Conservation (phyloP, 2,329 filamentous ascomycete genomes). For the Penicillium sp. region DNA sequence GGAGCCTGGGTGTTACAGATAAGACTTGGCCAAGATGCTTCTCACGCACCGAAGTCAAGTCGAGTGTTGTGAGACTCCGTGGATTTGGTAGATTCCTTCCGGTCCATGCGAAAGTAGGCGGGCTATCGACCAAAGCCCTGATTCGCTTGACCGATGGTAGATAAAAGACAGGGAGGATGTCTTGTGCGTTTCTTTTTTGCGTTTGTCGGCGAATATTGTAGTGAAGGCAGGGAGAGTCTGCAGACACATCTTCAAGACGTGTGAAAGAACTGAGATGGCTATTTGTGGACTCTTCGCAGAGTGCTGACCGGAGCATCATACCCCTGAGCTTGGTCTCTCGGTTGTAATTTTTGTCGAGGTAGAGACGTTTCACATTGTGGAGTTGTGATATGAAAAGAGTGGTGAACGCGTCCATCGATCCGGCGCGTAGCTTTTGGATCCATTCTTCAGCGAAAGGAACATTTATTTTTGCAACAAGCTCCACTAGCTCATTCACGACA, state of each 20-base stretch:
- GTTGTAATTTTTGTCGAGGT: not conserved
- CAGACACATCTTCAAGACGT: not conserved
- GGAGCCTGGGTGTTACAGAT: not conserved
- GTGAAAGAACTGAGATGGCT: not conserved
- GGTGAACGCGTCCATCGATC: slow-evolving; percentile 4
- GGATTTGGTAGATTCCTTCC: not conserved
- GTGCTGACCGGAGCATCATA: not conserved
- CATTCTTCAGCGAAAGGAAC: slow-evolving; percentile 1
- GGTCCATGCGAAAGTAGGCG: not conserved
- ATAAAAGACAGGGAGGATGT: not conserved
- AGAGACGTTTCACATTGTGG: not conserved
- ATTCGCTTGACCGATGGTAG: not conserved
- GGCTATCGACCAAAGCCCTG: not conserved
- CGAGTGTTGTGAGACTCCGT: not conserved
- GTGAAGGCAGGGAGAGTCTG: not conserved
- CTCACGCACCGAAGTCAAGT: not conserved
- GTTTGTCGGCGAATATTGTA: not conserved
- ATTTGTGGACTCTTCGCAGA: not conserved
- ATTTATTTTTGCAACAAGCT: not conserved
- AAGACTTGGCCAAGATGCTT: not conserved
- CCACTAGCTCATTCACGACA: not conserved
- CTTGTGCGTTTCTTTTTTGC: not conserved
- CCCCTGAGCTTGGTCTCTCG: not conserved
- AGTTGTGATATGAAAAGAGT: not conserved
- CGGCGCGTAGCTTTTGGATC: slow-evolving; percentile 5